Percentiles rank a stretch among this genome's conserved stretches.
Conservation (phyloP, 2,329 filamentous ascomycete species). For the Trichoderma harzianum region DNA sequence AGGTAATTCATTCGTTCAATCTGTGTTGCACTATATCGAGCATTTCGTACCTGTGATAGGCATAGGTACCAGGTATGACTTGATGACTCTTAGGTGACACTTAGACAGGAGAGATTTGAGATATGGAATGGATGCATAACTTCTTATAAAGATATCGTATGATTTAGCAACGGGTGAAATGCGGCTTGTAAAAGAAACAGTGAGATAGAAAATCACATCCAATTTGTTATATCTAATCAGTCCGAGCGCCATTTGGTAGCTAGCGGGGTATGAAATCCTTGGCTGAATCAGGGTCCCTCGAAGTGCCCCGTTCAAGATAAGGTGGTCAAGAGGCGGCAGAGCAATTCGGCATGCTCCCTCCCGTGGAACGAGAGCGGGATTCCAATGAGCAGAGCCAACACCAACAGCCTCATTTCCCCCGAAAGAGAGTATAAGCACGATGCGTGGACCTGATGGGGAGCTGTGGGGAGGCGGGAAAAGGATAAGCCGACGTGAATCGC, state of each 20-base stretch:
- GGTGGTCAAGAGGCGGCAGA: conserved; percentile 44
- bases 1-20: conserved; percentile 20
- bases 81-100: neutral
- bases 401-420: conserved; percentile 70
- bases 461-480: conserved; percentile 9
- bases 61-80: neutral
- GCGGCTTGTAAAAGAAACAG: neutral
- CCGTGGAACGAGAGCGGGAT: conserved; percentile 42
- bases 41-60: neutral
- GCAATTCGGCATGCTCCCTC: conserved; percentile 62
- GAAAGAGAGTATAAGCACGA: conserved; percentile 35
- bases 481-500: conserved; percentile 2
- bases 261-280: conserved; percentile 37
- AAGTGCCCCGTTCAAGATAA: conserved; percentile 44
- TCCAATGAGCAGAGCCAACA: conserved; percentile 54
- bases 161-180: neutral
- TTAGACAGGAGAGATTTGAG: neutral
- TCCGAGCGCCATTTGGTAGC: conserved; percentile 17
- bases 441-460: neutral
- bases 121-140: neutral
- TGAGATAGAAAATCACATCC: neutral
- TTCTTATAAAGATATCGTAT: neutral
- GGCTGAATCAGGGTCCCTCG: conserved; percentile 62
- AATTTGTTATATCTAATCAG: neutral
- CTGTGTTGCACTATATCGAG: neutral